Base-by-base conservation (phyloP, 805 yeast genomes). In the Blastobotrys robertii region DNA sequence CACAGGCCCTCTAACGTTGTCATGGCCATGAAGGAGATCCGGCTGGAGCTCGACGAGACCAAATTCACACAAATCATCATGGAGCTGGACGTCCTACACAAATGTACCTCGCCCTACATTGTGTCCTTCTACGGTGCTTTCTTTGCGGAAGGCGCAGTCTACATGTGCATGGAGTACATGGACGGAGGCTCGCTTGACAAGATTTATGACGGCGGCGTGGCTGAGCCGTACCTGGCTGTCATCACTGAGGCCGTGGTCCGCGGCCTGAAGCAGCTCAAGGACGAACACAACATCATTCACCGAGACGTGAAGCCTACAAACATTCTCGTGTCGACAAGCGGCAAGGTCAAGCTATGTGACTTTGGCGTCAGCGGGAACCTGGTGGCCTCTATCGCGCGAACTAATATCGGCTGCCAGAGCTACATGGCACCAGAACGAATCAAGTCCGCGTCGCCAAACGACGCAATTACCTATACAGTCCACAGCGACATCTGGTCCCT, bases 401-500 rank as follows among this genome's bases (percentile, higher is more conserved):
- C 98, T 0, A 90, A 92, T 54, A 86, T 90, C 51, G 98, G 98
- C 3, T 90, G 98, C 64, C 98, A 92, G 64, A 83, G 95, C 1
- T 90, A 90, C 63, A 92, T 92, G 97, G 97, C 97, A 1, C 98
- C 98, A 1, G 98, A 90, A 60, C 74, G 98, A 57, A 92, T 92
- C 53, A 79, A 80, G 56, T 76, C 53, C 73, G 44, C 77, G 19
- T 42, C 45, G 16, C 54, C 51, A 2, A 52, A 51, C 12, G 50
- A 49, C n/a, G 51, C 54, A 31, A 45, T 50, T 32, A 49, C 51
- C 4, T 90, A 90, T 63, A 79, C 96, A 1, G 95, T 87, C 3
- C 97, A 90, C 57, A 81, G 94, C 8, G 98, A 90, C 63, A 77
- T 90, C 47, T 90, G 98, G 98, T 86, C 96, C 0, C 64, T 90